Evolutionary conservation across 108 stramenopile genomes (phyloP), one percentile per base, ranked within the genome.

Genomic region (Nitzschia inconspicua): DNA sequence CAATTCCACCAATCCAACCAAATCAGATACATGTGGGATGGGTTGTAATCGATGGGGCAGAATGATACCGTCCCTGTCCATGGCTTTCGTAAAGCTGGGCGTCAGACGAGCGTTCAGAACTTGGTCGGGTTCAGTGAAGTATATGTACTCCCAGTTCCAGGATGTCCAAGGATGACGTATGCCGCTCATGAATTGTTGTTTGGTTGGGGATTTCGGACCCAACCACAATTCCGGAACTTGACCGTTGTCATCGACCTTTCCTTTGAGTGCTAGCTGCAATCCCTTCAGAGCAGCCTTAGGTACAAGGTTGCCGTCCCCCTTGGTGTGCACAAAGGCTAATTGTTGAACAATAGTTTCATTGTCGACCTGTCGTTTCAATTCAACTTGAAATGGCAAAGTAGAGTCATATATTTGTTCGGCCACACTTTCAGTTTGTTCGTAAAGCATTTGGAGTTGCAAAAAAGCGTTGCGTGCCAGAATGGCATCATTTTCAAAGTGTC

Each of bases 31-130:
- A 41, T 82, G 80, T 31, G 76, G 69, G 10, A 82, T 44, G 3
- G 76, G 73, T 44, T 77, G 73, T 11, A 77, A 42, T 57, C 80
- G 67, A 63, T 77, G 73, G 2, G 80, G 73, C 13, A 65, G 43
- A 18, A 82, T 24, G 27, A 75, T 39, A 42, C 35, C 41, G 18
- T 69, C 76, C 5, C 39, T 24, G 9, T 73, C 48, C 3, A 82
- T 26, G 14, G 35, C 63, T 16, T 53, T n/a, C 29, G 46, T 44
- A 24, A 77, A 16, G 10, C 35, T 46, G 4, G 44, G 52, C 20
- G 44, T 28, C 20, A 55, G 36, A 16, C 73, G 43, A 13, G 69
- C 62, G 13, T 70, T 46, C 3, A 77, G 52, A 13, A 82, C 42
- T 35, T 46, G 37, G 61, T 77, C 80, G 2, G 76, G 60, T 63